Base-by-base conservation (phyloP, 176 grass and related monocot genomes). In the Bonia amplexicaulis region DNA sequence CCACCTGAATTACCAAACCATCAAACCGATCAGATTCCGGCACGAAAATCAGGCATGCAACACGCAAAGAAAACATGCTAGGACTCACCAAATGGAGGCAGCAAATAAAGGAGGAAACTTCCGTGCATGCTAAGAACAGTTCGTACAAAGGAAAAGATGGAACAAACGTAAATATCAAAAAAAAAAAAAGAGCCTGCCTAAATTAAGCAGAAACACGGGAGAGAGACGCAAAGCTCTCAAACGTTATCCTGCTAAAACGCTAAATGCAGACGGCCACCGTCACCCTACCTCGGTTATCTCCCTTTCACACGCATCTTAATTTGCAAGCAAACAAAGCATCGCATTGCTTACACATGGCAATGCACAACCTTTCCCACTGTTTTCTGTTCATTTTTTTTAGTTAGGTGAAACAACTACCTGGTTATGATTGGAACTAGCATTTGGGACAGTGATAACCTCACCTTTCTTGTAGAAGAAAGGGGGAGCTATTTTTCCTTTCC, bases 271-370 rank as follows among this genome's bases (percentile, higher is more conserved):
- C 35, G 19, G 9, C 71, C 19, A 63, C 53, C 25, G 20, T 29
- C 75, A 40, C 39, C 53, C 78, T 20, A 22, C 53, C 71, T n/a
- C 54, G 61, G 71, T 76, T 60, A 25, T 39, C 39, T 82, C 37
- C 55, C 47, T 55, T 86, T 59, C 84, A 83, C 74, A 84, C 20
- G 66, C 85, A 35, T 1, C 60, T 74, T 46, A 46, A 46, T 46
- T 87, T 26, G 84, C 67, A 80, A 69, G 7, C 74, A 87, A 78
- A 84, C 51, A 55, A 84, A 87, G 85, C 69, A 87, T 90, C 55
- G 17, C 74, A 27, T 68, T 60, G 78, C 84, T 52, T 62, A 66
- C 79, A 73, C 79, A 83, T 73, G 88, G 79, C 73, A 48, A 25
- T 27, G 25, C 25, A 66, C 60, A 6, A 55, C 47, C 35, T 51